Conservation (phyloP, 2,329 filamentous ascomycete species). For the Myriosclerotinia duriaeana region DNA sequence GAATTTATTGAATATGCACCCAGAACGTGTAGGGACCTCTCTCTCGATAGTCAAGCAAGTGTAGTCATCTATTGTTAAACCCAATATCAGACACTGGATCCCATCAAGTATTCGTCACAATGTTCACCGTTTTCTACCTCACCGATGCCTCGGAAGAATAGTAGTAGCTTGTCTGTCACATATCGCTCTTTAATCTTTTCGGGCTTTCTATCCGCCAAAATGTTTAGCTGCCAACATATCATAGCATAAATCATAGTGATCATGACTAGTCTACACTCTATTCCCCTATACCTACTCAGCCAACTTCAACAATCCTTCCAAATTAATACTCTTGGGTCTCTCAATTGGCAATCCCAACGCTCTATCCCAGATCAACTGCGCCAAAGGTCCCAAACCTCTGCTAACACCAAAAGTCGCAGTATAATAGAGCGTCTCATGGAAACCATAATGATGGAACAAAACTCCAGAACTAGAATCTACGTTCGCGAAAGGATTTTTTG, state of each 20-base stretch:
- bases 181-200: too few species aligned
- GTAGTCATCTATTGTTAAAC: too few species aligned
- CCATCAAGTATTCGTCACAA: too few species aligned
- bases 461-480: constrained; percentile 93
- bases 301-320: constrained; percentile 77
- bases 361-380: constrained; percentile 94
- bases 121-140: too few species aligned
- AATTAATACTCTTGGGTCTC: constrained; percentile 95
- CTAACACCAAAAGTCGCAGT: constrained; percentile 70
- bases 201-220: too few species aligned
- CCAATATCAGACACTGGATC: too few species aligned
- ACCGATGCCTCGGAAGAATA: too few species aligned
- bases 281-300: constrained; percentile 44
- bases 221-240: too few species aligned
- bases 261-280: not conserved
- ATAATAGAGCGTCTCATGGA: constrained; percentile 97
- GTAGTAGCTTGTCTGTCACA: too few species aligned
- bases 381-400: constrained; percentile 77
- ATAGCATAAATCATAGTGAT: not conserved
- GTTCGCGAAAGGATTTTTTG: constrained; percentile 96
- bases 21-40: too few species aligned
- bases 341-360: constrained; percentile 93
- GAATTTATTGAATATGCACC: too few species aligned
- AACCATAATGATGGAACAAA: constrained; percentile 96
- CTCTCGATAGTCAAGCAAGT: too few species aligned